Evolutionary conservation across 75 land plant genomes (phyloP).

Genomic region (Selaginella tamariscina): DNA sequence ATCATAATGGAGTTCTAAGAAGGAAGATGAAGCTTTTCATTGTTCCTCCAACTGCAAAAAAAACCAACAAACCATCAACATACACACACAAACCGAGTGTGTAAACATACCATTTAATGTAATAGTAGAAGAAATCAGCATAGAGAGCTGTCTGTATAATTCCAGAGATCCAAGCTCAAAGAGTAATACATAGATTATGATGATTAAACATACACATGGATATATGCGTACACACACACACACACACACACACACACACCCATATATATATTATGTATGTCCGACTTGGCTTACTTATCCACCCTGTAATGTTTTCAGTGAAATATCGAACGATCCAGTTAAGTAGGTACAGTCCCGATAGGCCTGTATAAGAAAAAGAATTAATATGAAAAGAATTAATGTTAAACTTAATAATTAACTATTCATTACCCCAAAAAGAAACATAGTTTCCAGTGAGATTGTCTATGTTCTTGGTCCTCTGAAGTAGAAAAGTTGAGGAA

Average conservation of each 20-base stretch:
- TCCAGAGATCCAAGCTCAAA: slow-evolving; percentile 59
- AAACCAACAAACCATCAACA: slow-evolving; percentile 1
- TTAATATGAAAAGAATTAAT: not conserved
- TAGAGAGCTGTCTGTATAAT: slow-evolving; percentile 79
- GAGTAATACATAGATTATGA: no score
- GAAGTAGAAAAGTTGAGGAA: slow-evolving; percentile 76
- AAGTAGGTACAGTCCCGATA: slow-evolving; percentile 57
- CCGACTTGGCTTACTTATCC: slow-evolving; percentile 91
- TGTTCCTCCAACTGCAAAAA: slow-evolving; percentile 78
- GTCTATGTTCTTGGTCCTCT: slow-evolving; percentile 67
- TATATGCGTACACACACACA: no score
- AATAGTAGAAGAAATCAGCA: slow-evolving; percentile 91
- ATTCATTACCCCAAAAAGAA: slow-evolving; percentile 49
- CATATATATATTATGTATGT: no score
- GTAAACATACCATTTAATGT: slow-evolving; percentile 61
- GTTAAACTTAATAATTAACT: no score
- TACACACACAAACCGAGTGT: no score
- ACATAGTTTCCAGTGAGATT: slow-evolving; percentile 81
- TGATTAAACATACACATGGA: no score
- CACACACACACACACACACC: no score
- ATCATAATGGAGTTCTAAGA: no score
- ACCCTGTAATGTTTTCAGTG: slow-evolving; percentile 50
- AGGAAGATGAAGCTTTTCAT: slow-evolving; percentile 64
- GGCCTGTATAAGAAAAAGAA: slow-evolving; percentile 33
- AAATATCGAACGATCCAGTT: slow-evolving; percentile 81